Evolutionary conservation across 352 stramenopile species (phyloP).

Genomic region (Thraustochytrium striatum): DNA sequence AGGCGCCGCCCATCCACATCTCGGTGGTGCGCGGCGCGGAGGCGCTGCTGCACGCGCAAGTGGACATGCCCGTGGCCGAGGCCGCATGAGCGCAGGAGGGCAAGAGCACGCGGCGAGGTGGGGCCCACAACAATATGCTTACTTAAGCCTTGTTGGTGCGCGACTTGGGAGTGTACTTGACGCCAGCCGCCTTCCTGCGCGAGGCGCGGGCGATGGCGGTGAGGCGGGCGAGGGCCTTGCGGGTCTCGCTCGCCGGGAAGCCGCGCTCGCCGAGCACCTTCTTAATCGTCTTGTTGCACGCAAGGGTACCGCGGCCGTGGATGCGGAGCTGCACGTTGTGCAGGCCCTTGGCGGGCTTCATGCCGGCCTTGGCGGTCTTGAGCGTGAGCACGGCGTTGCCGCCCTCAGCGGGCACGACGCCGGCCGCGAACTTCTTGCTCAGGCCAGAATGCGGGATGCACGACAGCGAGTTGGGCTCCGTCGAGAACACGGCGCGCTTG

Average conservation of each 20-base stretch:
- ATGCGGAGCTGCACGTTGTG: background rate
- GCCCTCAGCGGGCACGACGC: conserved; percentile 3
- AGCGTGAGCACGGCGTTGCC: background rate
- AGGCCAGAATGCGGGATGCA: conserved; percentile 13
- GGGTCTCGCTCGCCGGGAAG: conserved; percentile 65
- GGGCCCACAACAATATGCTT: background rate
- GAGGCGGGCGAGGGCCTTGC: conserved; percentile 27
- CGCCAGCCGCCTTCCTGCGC: background rate
- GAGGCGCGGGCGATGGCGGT: background rate
- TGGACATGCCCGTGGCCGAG: conserved; percentile 38
- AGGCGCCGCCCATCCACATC: background rate
- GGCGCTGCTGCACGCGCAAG: conserved; percentile 2
- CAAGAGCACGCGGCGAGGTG: background rate
- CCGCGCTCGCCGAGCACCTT: conserved; percentile 61
- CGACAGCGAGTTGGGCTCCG: conserved; percentile 5
- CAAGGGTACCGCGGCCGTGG: conserved; percentile 53
- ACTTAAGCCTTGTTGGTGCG: background rate
- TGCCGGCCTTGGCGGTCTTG: conserved; percentile 7
- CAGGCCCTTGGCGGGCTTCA: conserved; percentile 8
- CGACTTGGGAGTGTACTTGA: conserved; percentile 2
- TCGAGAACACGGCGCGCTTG: conserved; percentile 3
- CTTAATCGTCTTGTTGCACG: conserved; percentile 59
- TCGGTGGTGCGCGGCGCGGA: background rate
- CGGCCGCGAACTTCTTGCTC: conserved; percentile 26
- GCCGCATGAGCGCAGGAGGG: background rate